Evolutionary conservation across 345 rosid species (phyloP).

Genomic region (Sonneratia alba): DNA sequence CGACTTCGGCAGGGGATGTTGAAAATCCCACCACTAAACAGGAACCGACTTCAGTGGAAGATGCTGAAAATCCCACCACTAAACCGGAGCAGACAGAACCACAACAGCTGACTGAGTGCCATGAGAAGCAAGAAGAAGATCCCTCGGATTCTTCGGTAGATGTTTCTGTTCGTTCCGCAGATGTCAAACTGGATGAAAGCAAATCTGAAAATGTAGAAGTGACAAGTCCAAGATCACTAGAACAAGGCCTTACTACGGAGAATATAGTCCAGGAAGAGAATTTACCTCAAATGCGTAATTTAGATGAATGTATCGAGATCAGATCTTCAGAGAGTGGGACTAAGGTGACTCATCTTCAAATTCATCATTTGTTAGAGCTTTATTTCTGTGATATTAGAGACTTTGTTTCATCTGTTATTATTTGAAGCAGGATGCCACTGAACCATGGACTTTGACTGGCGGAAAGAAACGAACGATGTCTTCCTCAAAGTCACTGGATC

Average conservation of each 20-base stretch:
- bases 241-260: conserved; percentile 13
- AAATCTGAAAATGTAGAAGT: conserved; percentile 11
- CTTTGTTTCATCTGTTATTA: conserved; percentile 9
- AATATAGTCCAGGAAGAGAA: conserved; percentile 16
- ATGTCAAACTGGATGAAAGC: conserved; percentile 11
- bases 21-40: not conserved
- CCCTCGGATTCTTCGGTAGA: conserved; percentile 11
- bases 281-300: conserved; percentile 15
- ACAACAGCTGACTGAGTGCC: not conserved
- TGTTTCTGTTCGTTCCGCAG: conserved; percentile 9
- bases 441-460: conserved; percentile 24
- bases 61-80: not conserved
- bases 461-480: conserved; percentile 31
- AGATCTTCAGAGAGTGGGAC: conserved; percentile 9
- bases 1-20: not conserved
- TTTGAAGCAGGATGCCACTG: conserved; percentile 21
- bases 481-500: conserved; percentile 20
- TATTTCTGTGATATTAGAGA: not conserved
- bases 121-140: conserved; percentile 15
- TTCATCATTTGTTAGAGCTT: not conserved
- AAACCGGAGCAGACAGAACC: conserved; percentile 14
- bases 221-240: conserved; percentile 15
- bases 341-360: conserved; percentile 3
- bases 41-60: not conserved
- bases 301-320: not conserved